phyloP scores from a whole-genome alignment of 169 alveolate genomes.

The Plasmodium sp. region DNA sequence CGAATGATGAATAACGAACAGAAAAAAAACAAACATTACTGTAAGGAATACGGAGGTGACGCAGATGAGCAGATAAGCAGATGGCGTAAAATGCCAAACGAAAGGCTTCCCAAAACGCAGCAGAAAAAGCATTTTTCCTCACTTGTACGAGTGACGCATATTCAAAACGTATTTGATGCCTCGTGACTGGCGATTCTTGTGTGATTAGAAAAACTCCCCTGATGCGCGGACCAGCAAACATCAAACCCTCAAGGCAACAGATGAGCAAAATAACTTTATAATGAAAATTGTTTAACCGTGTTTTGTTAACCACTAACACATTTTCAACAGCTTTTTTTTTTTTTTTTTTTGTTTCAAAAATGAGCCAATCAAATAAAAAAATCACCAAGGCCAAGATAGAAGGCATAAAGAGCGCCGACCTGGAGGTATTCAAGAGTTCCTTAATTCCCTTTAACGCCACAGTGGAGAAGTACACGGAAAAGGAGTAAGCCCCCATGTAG shows the following conservation, averaged over 20 bases:
- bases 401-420: conserved; percentile 30
- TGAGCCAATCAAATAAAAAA: conserved; percentile 67
- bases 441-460: conserved; percentile 45
- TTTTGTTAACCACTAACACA: background rate
- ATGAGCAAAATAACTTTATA: background rate
- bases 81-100: background rate
- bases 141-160: background rate
- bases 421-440: conserved; percentile 43
- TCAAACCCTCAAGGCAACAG: background rate
- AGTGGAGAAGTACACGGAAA: conserved; percentile 32
- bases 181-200: background rate
- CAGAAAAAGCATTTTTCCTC: background rate
- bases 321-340: background rate
- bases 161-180: background rate
- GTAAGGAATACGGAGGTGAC: background rate
- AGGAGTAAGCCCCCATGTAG: conserved; percentile 23
- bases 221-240: background rate
- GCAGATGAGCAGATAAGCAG: background rate
- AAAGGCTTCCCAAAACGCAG: background rate
- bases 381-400: conserved; percentile 35
- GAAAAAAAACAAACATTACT: background rate
- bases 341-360: conserved; percentile 6
- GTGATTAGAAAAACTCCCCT: background rate
- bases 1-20: background rate
- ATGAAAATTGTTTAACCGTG: background rate